Evolutionary conservation across 257 asterid species (phyloP).

Genomic region (Lavandula angustifolia): DNA sequence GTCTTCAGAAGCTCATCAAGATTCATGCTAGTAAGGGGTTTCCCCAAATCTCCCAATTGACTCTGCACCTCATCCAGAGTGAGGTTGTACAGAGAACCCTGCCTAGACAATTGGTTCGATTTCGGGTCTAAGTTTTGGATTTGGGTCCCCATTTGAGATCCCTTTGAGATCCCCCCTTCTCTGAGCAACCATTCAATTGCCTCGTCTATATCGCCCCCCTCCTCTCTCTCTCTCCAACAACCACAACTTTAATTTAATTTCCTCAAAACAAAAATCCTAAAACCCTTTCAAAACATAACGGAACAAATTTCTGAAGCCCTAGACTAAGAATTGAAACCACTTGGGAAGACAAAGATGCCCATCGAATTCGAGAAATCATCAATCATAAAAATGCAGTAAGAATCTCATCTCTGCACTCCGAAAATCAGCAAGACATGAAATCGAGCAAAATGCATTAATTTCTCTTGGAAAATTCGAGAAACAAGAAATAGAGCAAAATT

Average conservation of each 20-base stretch:
- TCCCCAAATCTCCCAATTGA: constrained; percentile 85
- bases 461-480: neutral
- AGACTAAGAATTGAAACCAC: constrained; percentile 34
- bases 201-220: constrained; percentile 28
- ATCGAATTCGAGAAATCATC: constrained; percentile 35
- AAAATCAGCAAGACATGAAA: constrained; percentile 37
- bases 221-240: constrained; percentile 25
- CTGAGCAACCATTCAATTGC: constrained; percentile 43
- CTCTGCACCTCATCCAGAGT: constrained; percentile 89
- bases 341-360: constrained; percentile 20
- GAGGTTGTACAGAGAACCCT: constrained; percentile 81
- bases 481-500: constrained; percentile 6
- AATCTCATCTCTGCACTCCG: constrained; percentile 29
- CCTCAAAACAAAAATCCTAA: constrained; percentile 23
- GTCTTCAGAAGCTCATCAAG: constrained; percentile 88
- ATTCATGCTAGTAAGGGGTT: constrained; percentile 85
- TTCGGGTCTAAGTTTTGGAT: constrained; percentile 46
- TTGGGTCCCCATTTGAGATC: constrained; percentile 48
- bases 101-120: constrained; percentile 50
- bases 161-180: constrained; percentile 88
- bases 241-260: constrained; percentile 30
- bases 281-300: constrained; percentile 34
- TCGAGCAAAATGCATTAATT: constrained; percentile 34
- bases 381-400: constrained; percentile 30
- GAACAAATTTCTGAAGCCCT: constrained; percentile 32